These are phyloP conservation scores for Geranium rotundifolium DNA, from an alignment of 345 rosid species.

Conservation along the genomic window DNA sequence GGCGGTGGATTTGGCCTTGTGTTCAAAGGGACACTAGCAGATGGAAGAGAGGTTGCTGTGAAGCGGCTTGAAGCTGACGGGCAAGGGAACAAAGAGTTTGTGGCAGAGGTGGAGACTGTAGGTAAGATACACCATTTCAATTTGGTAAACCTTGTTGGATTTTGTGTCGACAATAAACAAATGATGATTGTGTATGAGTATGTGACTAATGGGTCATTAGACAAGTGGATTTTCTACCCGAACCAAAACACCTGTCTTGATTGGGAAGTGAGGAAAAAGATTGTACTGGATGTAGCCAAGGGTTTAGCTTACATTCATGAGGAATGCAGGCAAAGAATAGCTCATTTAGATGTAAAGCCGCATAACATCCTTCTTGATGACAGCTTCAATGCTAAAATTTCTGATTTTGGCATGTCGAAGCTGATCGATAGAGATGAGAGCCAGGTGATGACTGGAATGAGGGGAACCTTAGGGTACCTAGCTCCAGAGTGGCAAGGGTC, in stretches of 20 bases:
- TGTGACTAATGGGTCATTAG: slow-evolving; percentile 20
- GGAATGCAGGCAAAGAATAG: slow-evolving; percentile 17
- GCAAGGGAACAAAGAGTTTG: slow-evolving; percentile 2
- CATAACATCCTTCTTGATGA: slow-evolving; percentile 13
- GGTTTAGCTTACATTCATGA: slow-evolving; percentile 25
- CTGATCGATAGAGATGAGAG: slow-evolving; percentile 9
- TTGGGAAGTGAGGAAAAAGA: slow-evolving; percentile 21
- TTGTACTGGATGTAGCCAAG: slow-evolving; percentile 22
- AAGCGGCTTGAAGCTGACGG: no score
- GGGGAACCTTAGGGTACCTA: slow-evolving; percentile 9
- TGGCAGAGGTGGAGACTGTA: slow-evolving; percentile 27
- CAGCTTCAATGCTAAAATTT: slow-evolving; percentile 9
- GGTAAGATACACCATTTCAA: slow-evolving; percentile 24
- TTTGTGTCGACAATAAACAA: slow-evolving; percentile 17
- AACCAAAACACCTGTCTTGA: slow-evolving; percentile 4
- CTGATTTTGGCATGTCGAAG: slow-evolving; percentile 14
- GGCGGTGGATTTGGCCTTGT: no score
- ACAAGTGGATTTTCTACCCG: slow-evolving; percentile 18
- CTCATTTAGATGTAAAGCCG: slow-evolving; percentile 10
- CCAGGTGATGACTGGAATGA: slow-evolving; percentile 6
- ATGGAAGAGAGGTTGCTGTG: no score
- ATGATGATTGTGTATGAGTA: slow-evolving; percentile 20
- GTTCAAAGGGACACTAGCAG: no score
- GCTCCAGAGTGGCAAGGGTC: slow-evolving; percentile 1
- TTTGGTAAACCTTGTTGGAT: slow-evolving; percentile 23